phyloP scores from a whole-genome alignment of 345 rosid species.

The Toxicodendron radicans region DNA sequence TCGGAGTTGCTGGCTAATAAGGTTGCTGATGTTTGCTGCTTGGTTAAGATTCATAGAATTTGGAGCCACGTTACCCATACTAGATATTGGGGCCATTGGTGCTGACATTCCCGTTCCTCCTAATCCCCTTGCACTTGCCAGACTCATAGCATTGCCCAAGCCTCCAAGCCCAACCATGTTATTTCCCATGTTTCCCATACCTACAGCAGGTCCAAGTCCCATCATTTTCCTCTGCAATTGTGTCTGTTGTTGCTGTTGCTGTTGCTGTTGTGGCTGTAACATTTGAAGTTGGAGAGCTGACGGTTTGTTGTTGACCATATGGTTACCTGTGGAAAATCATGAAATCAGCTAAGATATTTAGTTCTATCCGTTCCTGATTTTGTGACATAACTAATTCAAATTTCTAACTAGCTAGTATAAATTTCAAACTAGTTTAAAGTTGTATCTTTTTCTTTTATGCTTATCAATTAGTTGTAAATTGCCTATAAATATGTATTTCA shows the following conservation, averaged over 20 bases:
- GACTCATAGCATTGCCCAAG: slow-evolving; percentile 53
- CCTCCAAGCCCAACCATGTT: slow-evolving; percentile 65
- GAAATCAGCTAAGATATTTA: no score
- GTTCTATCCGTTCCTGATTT: no score
- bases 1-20: slow-evolving; percentile 59
- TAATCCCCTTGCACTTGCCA: slow-evolving; percentile 69
- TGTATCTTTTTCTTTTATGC: no score
- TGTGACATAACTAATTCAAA: no score
- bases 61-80: slow-evolving; percentile 62
- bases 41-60: slow-evolving; percentile 59
- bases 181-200: slow-evolving; percentile 64
- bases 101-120: slow-evolving; percentile 72
- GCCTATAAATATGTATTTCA: no score
- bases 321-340: slow-evolving; percentile 27
- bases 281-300: slow-evolving; percentile 68
- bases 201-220: slow-evolving; percentile 61
- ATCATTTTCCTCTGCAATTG: slow-evolving; percentile 75
- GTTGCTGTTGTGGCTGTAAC: slow-evolving; percentile 60
- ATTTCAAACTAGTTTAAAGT: no score
- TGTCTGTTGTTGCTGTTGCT: slow-evolving; percentile 39
- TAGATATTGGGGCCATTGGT: slow-evolving; percentile 61
- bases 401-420: no score
- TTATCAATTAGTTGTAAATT: no score
- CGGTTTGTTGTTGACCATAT: slow-evolving; percentile 60
- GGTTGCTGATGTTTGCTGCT: slow-evolving; percentile 45